Conservation (phyloP, 2,329 filamentous ascomycete genomes). For the Tothia fuscella region DNA sequence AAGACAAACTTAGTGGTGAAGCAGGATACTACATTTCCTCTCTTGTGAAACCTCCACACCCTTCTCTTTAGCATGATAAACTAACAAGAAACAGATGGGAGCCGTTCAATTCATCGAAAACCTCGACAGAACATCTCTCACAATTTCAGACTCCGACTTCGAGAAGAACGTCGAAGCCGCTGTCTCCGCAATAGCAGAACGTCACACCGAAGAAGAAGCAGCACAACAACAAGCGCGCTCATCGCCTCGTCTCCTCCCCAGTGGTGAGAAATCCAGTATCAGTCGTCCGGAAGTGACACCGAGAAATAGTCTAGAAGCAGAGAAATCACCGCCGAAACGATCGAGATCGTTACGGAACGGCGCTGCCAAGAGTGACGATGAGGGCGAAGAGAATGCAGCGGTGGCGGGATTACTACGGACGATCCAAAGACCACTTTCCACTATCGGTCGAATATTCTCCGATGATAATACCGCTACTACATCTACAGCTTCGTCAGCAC, state of each 20-base stretch:
- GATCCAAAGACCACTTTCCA: slow-evolving; percentile 81
- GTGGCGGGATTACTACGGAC: slow-evolving; percentile 77
- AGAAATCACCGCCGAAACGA: slow-evolving; percentile 44
- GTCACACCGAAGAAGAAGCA: slow-evolving; percentile 51
- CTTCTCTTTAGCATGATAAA: slow-evolving; percentile 12
- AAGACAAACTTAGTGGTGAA: slow-evolving; percentile 94
- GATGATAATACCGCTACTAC: slow-evolving; percentile 41
- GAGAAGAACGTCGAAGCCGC: slow-evolving; percentile 93
- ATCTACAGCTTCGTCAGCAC: slow-evolving; percentile 10
- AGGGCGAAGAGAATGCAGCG: slow-evolving; percentile 54
- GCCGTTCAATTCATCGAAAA: slow-evolving; percentile 95
- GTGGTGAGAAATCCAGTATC: slow-evolving; percentile 37
- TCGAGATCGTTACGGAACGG: slow-evolving; percentile 36
- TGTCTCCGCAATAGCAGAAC: slow-evolving; percentile 89
- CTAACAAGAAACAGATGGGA: too few relatives aligned
- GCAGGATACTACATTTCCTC: slow-evolving; percentile 97
- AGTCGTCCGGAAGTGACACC: slow-evolving; percentile 47
- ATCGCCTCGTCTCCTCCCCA: slow-evolving; percentile 32
- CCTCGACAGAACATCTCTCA: slow-evolving; percentile 84
- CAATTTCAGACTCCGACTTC: slow-evolving; percentile 89
- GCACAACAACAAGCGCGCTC: slow-evolving; percentile 13
- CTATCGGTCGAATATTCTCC: slow-evolving; percentile 89
- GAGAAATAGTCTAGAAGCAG: slow-evolving; percentile 47
- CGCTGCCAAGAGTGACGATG: slow-evolving; percentile 16
- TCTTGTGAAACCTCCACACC: slow-evolving; percentile 34